phyloP scores from a whole-genome alignment of 306 rosid species.

The Crotalaria pallida region DNA sequence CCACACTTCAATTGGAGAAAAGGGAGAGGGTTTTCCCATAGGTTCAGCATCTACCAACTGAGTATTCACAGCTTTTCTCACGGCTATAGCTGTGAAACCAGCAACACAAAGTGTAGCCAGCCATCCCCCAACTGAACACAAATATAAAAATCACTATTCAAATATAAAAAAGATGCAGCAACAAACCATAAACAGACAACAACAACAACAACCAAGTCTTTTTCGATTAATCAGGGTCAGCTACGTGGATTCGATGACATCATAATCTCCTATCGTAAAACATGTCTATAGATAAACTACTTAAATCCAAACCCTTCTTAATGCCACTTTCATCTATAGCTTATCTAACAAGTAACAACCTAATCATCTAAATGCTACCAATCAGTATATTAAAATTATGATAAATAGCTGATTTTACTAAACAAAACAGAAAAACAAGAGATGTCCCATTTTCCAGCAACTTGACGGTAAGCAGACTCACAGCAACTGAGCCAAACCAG shows the following conservation, averaged over 20 bases:
- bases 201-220: too few species aligned
- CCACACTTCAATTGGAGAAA: constrained; percentile 71
- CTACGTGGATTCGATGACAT: too few species aligned
- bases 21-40: constrained; percentile 79
- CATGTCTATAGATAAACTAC: too few species aligned
- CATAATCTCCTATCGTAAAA: too few species aligned
- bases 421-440: not conserved
- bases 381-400: not conserved
- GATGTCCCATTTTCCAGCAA: not conserved
- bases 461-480: not conserved
- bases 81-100: constrained; percentile 75
- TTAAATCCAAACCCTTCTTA: too few species aligned
- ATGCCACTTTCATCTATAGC: too few species aligned
- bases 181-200: too few species aligned
- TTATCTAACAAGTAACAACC: not conserved
- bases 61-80: constrained; percentile 81
- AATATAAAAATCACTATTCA: constrained; percentile 10
- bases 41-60: constrained; percentile 88
- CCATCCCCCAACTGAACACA: constrained; percentile 85
- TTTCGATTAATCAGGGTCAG: too few species aligned
- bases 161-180: not conserved
- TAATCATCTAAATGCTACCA: not conserved
- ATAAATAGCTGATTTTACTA: not conserved
- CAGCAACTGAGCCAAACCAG: not conserved
- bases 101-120: constrained; percentile 83